phyloP scores from a whole-genome alignment of 495 filamentous ascomycete genomes.

The Pseudotulostoma volvatum region DNA sequence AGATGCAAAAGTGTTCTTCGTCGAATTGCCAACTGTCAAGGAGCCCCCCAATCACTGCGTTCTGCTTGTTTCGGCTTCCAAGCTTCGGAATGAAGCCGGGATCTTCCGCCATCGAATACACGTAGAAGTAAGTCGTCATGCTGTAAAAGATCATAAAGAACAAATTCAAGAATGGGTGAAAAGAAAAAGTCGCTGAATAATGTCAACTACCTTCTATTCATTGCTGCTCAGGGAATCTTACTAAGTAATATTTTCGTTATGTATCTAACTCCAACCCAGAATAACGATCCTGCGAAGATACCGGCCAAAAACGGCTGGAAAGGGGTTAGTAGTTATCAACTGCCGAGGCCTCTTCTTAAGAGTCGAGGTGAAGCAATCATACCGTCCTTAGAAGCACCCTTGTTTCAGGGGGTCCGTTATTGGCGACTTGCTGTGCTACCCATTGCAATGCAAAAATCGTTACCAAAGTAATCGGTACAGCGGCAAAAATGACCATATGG shows the following conservation, averaged over 20 bases:
- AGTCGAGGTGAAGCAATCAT: conserved; percentile 24
- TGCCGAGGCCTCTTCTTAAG: too few relatives aligned
- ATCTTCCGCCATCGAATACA: conserved; percentile 67
- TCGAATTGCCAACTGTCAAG: conserved; percentile 77
- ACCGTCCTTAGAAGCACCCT: conserved; percentile 77
- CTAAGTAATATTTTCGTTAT: conserved; percentile 53
- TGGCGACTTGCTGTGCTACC: conserved; percentile 56
- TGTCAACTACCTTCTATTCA: conserved; percentile 10
- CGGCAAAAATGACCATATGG: conserved; percentile 54
- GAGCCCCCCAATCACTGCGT: conserved; percentile 71
- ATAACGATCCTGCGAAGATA: conserved; percentile 77
- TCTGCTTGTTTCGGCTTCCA: conserved; percentile 72
- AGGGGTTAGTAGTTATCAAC: neutral
- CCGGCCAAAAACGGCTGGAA: conserved; percentile 73
- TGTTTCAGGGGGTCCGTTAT: conserved; percentile 71
- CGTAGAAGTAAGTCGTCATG: conserved; percentile 71
- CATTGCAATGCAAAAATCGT: conserved; percentile 61
- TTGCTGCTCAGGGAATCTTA: conserved; percentile 21
- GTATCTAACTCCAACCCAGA: conserved; percentile 69
- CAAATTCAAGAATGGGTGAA: conserved; percentile 55
- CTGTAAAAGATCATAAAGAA: conserved; percentile 46
- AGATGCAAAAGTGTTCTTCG: conserved; percentile 81
- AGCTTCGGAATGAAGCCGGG: conserved; percentile 92
- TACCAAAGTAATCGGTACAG: conserved; percentile 50
- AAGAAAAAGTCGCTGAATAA: conserved; percentile 41